phyloP scores from a whole-genome alignment of 257 asterid species.

The Orobanche coerulescens region DNA sequence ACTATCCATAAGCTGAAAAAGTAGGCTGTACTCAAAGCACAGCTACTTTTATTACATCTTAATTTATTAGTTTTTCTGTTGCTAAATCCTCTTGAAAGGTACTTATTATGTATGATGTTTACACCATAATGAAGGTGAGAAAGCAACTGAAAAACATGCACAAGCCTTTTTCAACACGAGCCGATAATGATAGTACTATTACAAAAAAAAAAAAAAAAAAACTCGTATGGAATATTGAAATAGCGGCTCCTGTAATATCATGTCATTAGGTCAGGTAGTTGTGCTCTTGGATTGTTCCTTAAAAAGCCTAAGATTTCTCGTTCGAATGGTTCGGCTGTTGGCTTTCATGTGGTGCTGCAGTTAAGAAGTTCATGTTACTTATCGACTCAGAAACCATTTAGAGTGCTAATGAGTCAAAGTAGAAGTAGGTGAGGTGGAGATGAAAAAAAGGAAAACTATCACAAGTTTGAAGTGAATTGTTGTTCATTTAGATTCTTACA shows the following conservation, averaged over 20 bases:
- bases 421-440: slow-evolving; percentile 39
- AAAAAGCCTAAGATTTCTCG: slow-evolving; percentile 21
- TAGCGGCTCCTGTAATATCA: slow-evolving; percentile 16
- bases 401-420: slow-evolving; percentile 40
- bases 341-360: slow-evolving; percentile 55
- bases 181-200: slow-evolving; percentile 16
- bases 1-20: slow-evolving; percentile 28
- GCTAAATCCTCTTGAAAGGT: slow-evolving; percentile 23
- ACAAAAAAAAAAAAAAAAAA: slow-evolving; percentile 14
- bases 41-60: slow-evolving; percentile 21
- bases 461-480: slow-evolving; percentile 14
- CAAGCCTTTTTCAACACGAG: slow-evolving; percentile 7
- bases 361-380: slow-evolving; percentile 59
- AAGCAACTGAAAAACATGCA: slow-evolving; percentile 18
- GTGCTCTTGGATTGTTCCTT: slow-evolving; percentile 22
- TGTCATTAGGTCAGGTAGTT: slow-evolving; percentile 39
- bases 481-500: background rate
- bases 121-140: slow-evolving; percentile 18
- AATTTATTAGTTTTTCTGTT: slow-evolving; percentile 19
- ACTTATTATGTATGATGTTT: slow-evolving; percentile 5
- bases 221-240: slow-evolving; percentile 1
- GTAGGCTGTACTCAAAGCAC: slow-evolving; percentile 43
- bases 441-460: slow-evolving; percentile 13
- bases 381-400: slow-evolving; percentile 37
- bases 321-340: slow-evolving; percentile 44